phyloP scores from a whole-genome alignment of 352 stramenopile genomes.

The Phytophthora foliorum region DNA sequence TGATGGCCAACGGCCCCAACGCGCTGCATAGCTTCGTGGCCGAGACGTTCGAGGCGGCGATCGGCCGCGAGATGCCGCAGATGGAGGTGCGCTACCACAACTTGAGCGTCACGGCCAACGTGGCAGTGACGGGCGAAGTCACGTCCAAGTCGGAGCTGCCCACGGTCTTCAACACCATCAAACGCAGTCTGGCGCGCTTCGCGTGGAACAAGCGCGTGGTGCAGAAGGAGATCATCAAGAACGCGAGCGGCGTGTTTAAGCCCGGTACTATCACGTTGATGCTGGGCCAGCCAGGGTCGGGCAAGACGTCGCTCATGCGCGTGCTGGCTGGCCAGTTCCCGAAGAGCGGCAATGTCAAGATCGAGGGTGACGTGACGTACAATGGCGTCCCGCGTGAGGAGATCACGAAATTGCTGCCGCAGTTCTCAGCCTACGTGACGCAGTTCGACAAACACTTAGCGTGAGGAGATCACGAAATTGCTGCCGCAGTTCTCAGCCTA shows the following conservation, averaged over 20 bases:
- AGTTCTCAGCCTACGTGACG: conserved; percentile 42
- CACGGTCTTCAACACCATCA: conserved; percentile 43
- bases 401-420: conserved; percentile 31
- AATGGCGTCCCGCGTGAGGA: conserved; percentile 36
- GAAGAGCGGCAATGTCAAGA: conserved; percentile 28
- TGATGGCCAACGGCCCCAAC: conserved; percentile 50
- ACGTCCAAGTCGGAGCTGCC: conserved; percentile 45
- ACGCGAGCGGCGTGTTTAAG: conserved; percentile 36
- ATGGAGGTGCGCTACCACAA: conserved; percentile 70
- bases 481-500: conserved; percentile 44
- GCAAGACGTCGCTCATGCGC: conserved; percentile 49
- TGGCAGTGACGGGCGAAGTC: conserved; percentile 25
- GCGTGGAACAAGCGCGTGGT: conserved; percentile 41
- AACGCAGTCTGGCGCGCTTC: conserved; percentile 31
- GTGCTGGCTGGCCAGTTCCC: conserved; percentile 41
- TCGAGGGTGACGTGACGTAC: conserved; percentile 42
- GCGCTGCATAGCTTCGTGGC: conserved; percentile 51
- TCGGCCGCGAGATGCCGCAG: conserved; percentile 55
- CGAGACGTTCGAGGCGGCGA: conserved; percentile 44
- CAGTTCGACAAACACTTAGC: conserved; percentile 45
- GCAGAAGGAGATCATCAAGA: conserved; percentile 48
- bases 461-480: conserved; percentile 28
- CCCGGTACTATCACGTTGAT: conserved; percentile 45
- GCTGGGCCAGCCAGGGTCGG: conserved; percentile 45
- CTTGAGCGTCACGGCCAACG: conserved; percentile 50